Base-by-base conservation (phyloP, 345 rosid species). In the Boechera divaricarpa region DNA sequence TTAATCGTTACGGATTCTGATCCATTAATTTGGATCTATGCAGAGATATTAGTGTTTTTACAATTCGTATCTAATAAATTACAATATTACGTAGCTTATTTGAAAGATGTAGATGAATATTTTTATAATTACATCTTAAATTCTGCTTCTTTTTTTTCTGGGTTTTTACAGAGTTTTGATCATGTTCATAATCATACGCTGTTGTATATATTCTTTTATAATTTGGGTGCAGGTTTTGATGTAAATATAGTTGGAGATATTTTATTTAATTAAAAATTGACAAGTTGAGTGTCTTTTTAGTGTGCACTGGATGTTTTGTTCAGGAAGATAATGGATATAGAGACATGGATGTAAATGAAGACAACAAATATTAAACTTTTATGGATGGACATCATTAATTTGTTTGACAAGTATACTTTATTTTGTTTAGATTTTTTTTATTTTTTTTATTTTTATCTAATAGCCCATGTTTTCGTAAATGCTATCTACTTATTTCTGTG, bases 1-100 rank as follows among this genome's bases (percentile, higher is more conserved):
- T 69, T 18, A 70, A 83, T 61, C 83, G 85, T 10, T 41, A 77
- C 7, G 76, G 76, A 7, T 85, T 89, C 33, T 85, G 80, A 72
- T 72, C 29, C 13, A 28, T 13, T 1, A 7, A 4, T 39, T 61
- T 61, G 69, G 79, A 75, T 76, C 70, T 53, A 35, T 67, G 1
- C 44, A 10, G 44, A 3, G 13, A 41, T 10, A 10, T 10, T 64
- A 45, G 49, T 45, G 51, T 63, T 3, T 7, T 31, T 42, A 13
- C 24, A 42, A 21, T 42, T 63, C 56, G 55, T 41, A 31, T 54
- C 11, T 74, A 65, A 74, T 74, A 74, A 74, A 33, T 5, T 64
- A 55, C 42, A 28, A 2, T 28, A 28, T 28, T 28, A 2, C 3
- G 29, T 28, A 28, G 29, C 29, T 28, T 28, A 28, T 28, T 28